phyloP scores from a whole-genome alignment of 352 stramenopile species.

The Albugo laibachii region DNA sequence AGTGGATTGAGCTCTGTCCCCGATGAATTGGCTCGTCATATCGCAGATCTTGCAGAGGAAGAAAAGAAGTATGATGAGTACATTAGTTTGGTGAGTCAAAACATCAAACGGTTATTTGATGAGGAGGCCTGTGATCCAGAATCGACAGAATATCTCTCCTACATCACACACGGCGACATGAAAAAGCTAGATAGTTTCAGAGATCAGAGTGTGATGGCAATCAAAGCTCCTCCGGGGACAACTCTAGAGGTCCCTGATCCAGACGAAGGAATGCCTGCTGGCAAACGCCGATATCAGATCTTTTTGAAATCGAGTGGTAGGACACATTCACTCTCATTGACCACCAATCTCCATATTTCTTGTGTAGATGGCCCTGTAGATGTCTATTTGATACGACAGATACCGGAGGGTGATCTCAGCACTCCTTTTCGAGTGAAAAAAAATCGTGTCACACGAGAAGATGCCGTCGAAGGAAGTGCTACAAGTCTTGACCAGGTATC shows the following conservation, averaged over 20 bases:
- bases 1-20: conserved; percentile 5
- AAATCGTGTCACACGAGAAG: too few species aligned
- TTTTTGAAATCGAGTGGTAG: conserved; percentile 80
- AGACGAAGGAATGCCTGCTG: conserved; percentile 82
- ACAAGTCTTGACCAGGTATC: not conserved
- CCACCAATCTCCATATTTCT: not conserved
- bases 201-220: conserved; percentile 85
- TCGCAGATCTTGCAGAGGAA: conserved; percentile 65
- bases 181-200: conserved; percentile 57
- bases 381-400: conserved; percentile 75
- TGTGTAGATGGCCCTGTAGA: conserved; percentile 65
- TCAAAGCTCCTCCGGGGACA: conserved; percentile 85
- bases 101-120: conserved; percentile 65
- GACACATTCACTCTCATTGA: not conserved
- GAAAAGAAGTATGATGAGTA: conserved; percentile 69
- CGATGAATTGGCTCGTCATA: conserved; percentile 18
- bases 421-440: too few species aligned
- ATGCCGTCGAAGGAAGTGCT: not conserved
- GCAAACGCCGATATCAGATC: conserved; percentile 85
- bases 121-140: conserved; percentile 62
- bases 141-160: conserved; percentile 62
- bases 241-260: conserved; percentile 88
- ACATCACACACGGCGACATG: conserved; percentile 81
- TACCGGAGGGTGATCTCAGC: conserved; percentile 14
- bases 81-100: conserved; percentile 65